phyloP scores from a whole-genome alignment of 805 yeast genomes.

The Ogataea pilisensis region DNA sequence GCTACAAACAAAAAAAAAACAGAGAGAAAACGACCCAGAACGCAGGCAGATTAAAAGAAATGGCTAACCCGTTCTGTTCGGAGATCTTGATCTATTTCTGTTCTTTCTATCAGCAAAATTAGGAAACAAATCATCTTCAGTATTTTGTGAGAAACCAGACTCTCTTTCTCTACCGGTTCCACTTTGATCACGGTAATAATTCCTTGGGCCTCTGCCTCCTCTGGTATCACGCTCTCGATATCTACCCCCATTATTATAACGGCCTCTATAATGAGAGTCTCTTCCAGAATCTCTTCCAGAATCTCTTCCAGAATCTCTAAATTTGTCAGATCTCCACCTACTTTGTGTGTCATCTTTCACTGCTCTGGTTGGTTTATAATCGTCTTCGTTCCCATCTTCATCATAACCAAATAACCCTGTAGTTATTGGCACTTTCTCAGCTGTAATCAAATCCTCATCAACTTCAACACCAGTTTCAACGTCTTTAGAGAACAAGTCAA shows the following conservation, averaged over 20 bases:
- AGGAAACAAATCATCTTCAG: conserved; percentile 38
- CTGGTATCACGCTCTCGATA: neutral
- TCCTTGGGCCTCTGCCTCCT: conserved; percentile 1
- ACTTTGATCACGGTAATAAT: no score
- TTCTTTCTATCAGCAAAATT: conserved; percentile 14
- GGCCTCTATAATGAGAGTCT: neutral
- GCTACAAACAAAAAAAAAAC: neutral
- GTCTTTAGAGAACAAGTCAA: neutral
- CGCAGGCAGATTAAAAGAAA: neutral
- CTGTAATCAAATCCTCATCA: conserved; percentile 26
- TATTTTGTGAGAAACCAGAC: conserved; percentile 15
- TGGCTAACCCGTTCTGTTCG: conserved; percentile 12
- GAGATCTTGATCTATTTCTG: conserved; percentile 27
- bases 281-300: neutral
- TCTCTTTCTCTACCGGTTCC: conserved; percentile 12
- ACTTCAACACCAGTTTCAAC: neutral
- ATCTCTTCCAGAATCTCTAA: neutral
- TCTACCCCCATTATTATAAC: conserved; percentile 1
- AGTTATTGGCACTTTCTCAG: neutral
- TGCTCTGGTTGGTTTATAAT: conserved; percentile 28
- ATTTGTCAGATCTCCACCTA: conserved; percentile 10
- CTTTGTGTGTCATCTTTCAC: neutral
- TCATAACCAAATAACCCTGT: conserved; percentile 34
- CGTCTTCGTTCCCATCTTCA: conserved; percentile 28
- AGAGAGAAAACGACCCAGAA: no score